phyloP scores from a whole-genome alignment of 495 filamentous ascomycete species.

The Hyaloscypha bicolor region DNA sequence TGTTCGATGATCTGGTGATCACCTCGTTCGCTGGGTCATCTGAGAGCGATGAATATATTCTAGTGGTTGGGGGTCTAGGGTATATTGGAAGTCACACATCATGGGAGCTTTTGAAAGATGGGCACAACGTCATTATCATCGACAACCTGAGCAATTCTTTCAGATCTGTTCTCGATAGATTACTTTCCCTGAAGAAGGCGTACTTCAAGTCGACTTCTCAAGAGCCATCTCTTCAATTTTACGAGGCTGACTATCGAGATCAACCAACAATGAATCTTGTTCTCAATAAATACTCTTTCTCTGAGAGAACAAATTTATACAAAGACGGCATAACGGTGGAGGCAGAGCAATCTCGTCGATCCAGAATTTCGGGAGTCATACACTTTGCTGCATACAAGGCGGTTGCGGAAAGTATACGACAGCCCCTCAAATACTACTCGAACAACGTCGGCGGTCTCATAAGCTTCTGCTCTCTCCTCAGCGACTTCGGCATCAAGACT shows the following conservation, averaged over 20 bases:
- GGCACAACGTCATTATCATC: constrained; percentile 65
- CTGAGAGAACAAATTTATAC: no score
- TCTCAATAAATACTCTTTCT: constrained; percentile 36
- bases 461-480: constrained; percentile 55
- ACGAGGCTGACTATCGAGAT: constrained; percentile 60
- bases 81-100: constrained; percentile 69
- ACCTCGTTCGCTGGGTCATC: no score
- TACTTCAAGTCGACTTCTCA: constrained; percentile 42
- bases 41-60: constrained; percentile 38
- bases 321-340: no score
- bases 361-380: constrained; percentile 60
- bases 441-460: constrained; percentile 70
- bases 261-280: constrained; percentile 42
- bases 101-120: constrained; percentile 61
- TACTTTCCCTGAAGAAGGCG: constrained; percentile 49
- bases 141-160: constrained; percentile 66
- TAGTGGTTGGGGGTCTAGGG: constrained; percentile 66
- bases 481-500: constrained; percentile 61
- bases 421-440: constrained; percentile 63
- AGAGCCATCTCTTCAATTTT: constrained; percentile 52
- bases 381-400: constrained; percentile 65
- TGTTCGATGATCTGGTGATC: no score
- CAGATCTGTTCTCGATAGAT: constrained; percentile 52
- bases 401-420: constrained; percentile 42
- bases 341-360: not conserved